These are phyloP conservation scores for Trypethelium eluteriae DNA, from an alignment of 495 filamentous ascomycete genomes.

Conservation along the genomic window DNA sequence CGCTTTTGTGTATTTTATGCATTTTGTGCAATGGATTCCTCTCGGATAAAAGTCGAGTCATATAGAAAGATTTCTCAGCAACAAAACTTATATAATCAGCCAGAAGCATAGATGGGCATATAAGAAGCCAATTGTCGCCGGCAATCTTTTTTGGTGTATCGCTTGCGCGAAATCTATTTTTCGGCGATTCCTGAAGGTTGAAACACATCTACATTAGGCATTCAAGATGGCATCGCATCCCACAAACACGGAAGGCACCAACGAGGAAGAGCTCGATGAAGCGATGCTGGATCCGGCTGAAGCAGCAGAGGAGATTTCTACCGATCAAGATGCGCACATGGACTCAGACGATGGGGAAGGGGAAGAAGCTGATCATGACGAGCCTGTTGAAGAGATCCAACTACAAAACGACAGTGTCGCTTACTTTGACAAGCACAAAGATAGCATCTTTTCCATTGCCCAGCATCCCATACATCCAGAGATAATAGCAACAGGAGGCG, in stretches of 20 bases:
- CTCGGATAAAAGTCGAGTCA: background rate
- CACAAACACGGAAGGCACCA: constrained; percentile 1
- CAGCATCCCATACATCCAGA: constrained; percentile 74
- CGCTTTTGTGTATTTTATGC: background rate
- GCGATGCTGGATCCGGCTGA: constrained; percentile 36
- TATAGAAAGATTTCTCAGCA: constrained; percentile 1
- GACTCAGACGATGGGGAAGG: constrained; percentile 57
- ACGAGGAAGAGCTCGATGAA: constrained; percentile 32
- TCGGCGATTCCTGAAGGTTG: too few relatives aligned
- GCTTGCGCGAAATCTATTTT: too few relatives aligned
- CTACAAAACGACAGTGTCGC: constrained; percentile 86
- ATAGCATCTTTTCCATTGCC: constrained; percentile 87
- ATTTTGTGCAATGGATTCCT: background rate
- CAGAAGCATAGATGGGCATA: background rate
- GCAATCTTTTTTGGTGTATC: too few relatives aligned
- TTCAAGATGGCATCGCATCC: background rate
- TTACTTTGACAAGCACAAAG: constrained; percentile 80
- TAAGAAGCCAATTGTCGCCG: too few relatives aligned
- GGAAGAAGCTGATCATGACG: constrained; percentile 31
- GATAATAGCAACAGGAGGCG: constrained; percentile 79
- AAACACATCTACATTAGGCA: background rate
- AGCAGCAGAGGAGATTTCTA: constrained; percentile 35
- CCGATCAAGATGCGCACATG: constrained; percentile 39
- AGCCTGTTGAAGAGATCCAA: constrained; percentile 55
- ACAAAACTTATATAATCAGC: background rate